Percentiles rank a stretch among this genome's conserved stretches.
Evolutionary conservation across 352 stramenopile species (phyloP).

Genomic region (Globisporangium takayamanum): DNA sequence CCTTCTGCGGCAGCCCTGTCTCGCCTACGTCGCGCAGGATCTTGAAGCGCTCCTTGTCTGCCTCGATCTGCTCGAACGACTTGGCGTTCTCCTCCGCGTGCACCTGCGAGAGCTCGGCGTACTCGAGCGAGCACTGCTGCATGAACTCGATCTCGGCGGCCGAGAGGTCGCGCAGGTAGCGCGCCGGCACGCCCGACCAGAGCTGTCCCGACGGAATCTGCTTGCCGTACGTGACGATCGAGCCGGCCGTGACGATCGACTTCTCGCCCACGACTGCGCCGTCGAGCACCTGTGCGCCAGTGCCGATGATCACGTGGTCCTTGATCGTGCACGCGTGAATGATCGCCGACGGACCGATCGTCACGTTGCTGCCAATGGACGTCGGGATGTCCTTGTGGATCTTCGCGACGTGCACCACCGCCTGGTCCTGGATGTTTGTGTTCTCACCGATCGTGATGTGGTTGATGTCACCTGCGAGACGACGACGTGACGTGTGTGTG

Average conservation of each 20-base stretch:
- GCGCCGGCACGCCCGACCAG: slow-evolving; percentile 80
- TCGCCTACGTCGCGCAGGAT: slow-evolving; percentile 76
- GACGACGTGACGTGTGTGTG: no score
- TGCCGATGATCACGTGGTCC: slow-evolving; percentile 90
- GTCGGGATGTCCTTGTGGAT: slow-evolving; percentile 88
- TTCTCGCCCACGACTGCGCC: slow-evolving; percentile 81
- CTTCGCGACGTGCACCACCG: slow-evolving; percentile 92
- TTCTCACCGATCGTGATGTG: slow-evolving; percentile 91
- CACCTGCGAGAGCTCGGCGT: slow-evolving; percentile 69
- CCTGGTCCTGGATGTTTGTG: slow-evolving; percentile 91
- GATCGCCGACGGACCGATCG: slow-evolving; percentile 79
- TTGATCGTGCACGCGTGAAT: slow-evolving; percentile 91
- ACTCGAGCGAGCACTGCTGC: slow-evolving; percentile 84
- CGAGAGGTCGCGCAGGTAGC: slow-evolving; percentile 81
- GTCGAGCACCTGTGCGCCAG: slow-evolving; percentile 88
- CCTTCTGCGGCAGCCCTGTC: slow-evolving; percentile 66
- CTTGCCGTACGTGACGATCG: slow-evolving; percentile 84
- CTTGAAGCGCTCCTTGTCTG: slow-evolving; percentile 68
- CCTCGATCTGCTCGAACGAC: slow-evolving; percentile 79
- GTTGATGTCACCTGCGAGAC: slow-evolving; percentile 76
- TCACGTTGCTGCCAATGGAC: slow-evolving; percentile 89
- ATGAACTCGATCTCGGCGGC: slow-evolving; percentile 86
- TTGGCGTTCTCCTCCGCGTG: slow-evolving; percentile 75
- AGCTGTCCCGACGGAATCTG: slow-evolving; percentile 87
- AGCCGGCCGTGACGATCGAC: slow-evolving; percentile 88